These are phyloP conservation scores for Babesia caballi DNA, from an alignment of 169 alveolate species.

Conservation along the genomic window DNA sequence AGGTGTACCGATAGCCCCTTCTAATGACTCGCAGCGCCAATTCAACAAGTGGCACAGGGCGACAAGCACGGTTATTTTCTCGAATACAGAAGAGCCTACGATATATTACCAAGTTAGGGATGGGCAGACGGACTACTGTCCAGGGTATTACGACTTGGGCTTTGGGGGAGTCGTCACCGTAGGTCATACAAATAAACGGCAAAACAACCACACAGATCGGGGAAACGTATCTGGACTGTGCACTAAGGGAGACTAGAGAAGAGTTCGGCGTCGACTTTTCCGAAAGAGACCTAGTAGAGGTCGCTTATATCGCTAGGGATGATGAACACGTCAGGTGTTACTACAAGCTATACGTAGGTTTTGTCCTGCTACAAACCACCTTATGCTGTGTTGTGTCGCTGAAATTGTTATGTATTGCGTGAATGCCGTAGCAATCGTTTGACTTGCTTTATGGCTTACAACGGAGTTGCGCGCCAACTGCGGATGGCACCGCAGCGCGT, in stretches of 20 bases:
- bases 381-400: too few species aligned
- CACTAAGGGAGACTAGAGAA: slow-evolving; percentile 64
- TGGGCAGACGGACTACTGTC: slow-evolving; percentile 62
- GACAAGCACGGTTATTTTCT: slow-evolving; percentile 54
- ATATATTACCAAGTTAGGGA: slow-evolving; percentile 66
- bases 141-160: slow-evolving; percentile 64
- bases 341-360: slow-evolving; percentile 44
- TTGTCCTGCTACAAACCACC: too few species aligned
- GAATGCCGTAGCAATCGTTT: neutral
- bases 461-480: too few species aligned
- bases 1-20: neutral
- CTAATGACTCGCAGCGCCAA: slow-evolving; percentile 34
- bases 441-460: neutral
- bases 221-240: slow-evolving; percentile 57
- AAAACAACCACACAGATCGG: neutral
- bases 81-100: slow-evolving; percentile 47
- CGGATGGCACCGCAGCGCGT: too few species aligned
- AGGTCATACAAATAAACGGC: neutral
- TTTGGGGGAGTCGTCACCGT: slow-evolving; percentile 73
- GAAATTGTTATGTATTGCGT: too few species aligned
- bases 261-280: slow-evolving; percentile 57
- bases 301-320: slow-evolving; percentile 62
- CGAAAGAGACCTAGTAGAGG: slow-evolving; percentile 28
- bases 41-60: slow-evolving; percentile 71
- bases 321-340: slow-evolving; percentile 44